These are phyloP conservation scores for Metschnikowia proteae DNA, from an alignment of 805 yeast species.

Conservation along the genomic window DNA sequence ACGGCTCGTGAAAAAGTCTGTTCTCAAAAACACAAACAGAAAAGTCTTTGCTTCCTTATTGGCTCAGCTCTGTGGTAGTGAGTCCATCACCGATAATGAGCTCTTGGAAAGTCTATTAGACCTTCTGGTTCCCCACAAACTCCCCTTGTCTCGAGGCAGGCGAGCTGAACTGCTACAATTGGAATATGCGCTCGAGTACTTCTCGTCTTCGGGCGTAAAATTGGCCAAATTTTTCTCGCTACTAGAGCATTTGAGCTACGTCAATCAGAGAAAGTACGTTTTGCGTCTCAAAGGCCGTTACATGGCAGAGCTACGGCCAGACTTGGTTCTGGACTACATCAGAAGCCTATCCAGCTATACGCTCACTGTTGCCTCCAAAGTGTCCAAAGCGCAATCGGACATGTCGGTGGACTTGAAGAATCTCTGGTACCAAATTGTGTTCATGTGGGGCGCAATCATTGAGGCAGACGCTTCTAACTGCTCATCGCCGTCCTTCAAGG, in stretches of 20 bases:
- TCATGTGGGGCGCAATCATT: slow-evolving; percentile 16
- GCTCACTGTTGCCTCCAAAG: not conserved
- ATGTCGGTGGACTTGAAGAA: not conserved
- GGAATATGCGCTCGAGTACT: slow-evolving; percentile 18
- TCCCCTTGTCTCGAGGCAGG: not conserved
- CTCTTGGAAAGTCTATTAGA: slow-evolving; percentile 26
- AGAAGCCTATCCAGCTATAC: slow-evolving; percentile 17
- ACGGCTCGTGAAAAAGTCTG: slow-evolving; percentile 21
- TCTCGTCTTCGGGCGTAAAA: slow-evolving; percentile 18
- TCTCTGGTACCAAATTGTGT: slow-evolving; percentile 11
- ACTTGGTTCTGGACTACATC: slow-evolving; percentile 10
- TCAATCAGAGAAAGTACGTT: slow-evolving; percentile 15
- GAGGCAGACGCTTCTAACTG: slow-evolving; percentile 5
- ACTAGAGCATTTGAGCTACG: slow-evolving; percentile 13
- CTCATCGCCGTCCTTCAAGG: slow-evolving; percentile 3
- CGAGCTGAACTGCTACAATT: slow-evolving; percentile 9
- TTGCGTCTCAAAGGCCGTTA: slow-evolving; percentile 9
- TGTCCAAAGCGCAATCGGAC: not conserved
- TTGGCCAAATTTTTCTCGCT: slow-evolving; percentile 23
- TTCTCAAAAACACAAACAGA: slow-evolving; percentile 19
- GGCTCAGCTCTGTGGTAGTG: slow-evolving; percentile 24
- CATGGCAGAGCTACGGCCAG: not conserved
- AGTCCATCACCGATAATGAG: slow-evolving; percentile 22
- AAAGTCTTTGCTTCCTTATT: slow-evolving; percentile 26
- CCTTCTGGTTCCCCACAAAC: slow-evolving; percentile 5